Conservation (phyloP, 495 filamentous ascomycete species). For the Xylaria grammica region DNA sequence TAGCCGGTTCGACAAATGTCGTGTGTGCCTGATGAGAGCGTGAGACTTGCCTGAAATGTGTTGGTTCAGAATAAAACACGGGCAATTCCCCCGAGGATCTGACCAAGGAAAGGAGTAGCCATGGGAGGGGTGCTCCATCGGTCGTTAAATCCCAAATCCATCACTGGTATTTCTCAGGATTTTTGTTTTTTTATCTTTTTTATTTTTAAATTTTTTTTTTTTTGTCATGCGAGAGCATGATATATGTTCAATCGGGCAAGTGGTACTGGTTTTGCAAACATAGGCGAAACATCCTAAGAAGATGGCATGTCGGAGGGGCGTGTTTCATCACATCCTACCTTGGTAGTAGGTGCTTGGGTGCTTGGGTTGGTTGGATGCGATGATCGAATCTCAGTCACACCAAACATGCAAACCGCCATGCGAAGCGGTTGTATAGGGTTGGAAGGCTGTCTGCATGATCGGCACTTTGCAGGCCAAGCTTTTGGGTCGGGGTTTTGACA, state of each 20-base stretch:
- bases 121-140: too few species aligned
- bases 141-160: too few species aligned
- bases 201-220: background rate
- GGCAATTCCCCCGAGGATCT: too few species aligned
- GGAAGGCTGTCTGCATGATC: conserved; percentile 8
- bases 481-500: conserved; percentile 2
- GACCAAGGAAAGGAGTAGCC: too few species aligned
- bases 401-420: conserved; percentile 2
- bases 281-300: conserved; percentile 18
- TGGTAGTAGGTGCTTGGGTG: too few species aligned
- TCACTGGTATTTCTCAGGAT: too few species aligned
- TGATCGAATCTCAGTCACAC: conserved; percentile 9
- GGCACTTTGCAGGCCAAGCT: conserved; percentile 8
- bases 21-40: background rate
- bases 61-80: background rate
- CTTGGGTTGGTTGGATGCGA: background rate
- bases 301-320: background rate
- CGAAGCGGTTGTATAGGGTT: background rate
- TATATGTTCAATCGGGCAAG: conserved; percentile 13
- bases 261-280: background rate
- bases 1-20: too few species aligned
- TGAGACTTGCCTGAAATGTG: background rate
- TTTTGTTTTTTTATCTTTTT: too few species aligned
- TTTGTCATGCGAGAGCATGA: background rate
- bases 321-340: conserved; percentile 19